phyloP scores from a whole-genome alignment of 1,284 basidiomycete species.

The Porodaedalea pini region DNA sequence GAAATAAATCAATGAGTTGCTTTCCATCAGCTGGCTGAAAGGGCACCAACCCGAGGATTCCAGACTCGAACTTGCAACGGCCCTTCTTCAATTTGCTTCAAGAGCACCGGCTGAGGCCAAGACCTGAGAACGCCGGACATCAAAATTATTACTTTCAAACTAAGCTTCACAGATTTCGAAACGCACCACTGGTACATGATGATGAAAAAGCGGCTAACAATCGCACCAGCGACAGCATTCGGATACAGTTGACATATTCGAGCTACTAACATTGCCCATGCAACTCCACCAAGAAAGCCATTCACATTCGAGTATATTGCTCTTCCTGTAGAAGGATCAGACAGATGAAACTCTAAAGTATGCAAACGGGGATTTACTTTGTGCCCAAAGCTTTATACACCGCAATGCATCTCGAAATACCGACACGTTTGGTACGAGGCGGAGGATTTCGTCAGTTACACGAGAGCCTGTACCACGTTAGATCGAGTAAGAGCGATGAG shows the following conservation, averaged over 20 bases:
- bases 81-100: slow-evolving; percentile 96
- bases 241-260: slow-evolving; percentile 99
- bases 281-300: slow-evolving; percentile 96
- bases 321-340: slow-evolving; percentile 51
- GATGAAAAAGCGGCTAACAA: slow-evolving; percentile 96
- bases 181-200: slow-evolving; percentile 94
- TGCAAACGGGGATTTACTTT: slow-evolving; percentile 56
- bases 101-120: slow-evolving; percentile 96
- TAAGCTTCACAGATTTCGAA: slow-evolving; percentile 21
- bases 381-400: slow-evolving; percentile 98
- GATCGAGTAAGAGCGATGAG: slow-evolving; percentile 18
- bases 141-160: slow-evolving; percentile 12
- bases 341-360: slow-evolving; percentile 2
- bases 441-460: slow-evolving; percentile 94
- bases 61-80: slow-evolving; percentile 90
- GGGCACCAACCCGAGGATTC: slow-evolving; percentile 89
- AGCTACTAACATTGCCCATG: slow-evolving; percentile 98
- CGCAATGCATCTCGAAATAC: slow-evolving; percentile 94
- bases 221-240: slow-evolving; percentile 89
- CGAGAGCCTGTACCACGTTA: slow-evolving; percentile 66
- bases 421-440: slow-evolving; percentile 90
- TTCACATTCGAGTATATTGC: slow-evolving; percentile 99
- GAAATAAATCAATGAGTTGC: background rate
- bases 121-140: slow-evolving; percentile 48
- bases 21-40: background rate